Evolutionary conservation across 2,329 filamentous ascomycete species (phyloP), one percentile per base, ranked within the genome.

Genomic region (Fonsecaea nubica): DNA sequence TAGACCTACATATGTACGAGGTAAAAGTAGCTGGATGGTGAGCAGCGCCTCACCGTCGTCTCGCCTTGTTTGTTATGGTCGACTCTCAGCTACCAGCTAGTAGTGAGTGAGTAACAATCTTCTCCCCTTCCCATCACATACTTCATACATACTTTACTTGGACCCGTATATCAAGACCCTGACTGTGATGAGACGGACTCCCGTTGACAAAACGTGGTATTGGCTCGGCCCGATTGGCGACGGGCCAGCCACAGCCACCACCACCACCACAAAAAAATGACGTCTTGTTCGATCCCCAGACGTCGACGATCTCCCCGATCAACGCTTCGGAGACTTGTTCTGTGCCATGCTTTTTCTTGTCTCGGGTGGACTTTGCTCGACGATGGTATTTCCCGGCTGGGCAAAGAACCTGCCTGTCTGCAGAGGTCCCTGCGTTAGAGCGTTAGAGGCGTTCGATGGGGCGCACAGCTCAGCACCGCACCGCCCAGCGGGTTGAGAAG

Each of bases 341-440:
- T 33, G 33, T 52, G 48, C 58, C 58, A 61, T 61, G 58, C 30
- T 53, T 54, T 61, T 61, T 35, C 58, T 61, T 61, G 58, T 36
- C n/a, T 12, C 32, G 33, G n/a, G 45, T 32, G 58, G 42, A 61
- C 50, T 15, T 18, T 30, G 10, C 48, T 32, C n/a, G 25, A 35
- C 35, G 13, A n/a, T 38, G n/a, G 7, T n/a, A 38, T 61, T 54
- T 13, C 58, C 45, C 21, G 12, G 45, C 33, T 40, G 33, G 58
- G 48, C 33, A 61, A 61, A 50, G 21, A 35, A 15, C 38, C 40
- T 42, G 25, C 25, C 25, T 25, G 2, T 18, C 30, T 45, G 42
- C 35, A 53, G 18, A 38, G 40, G 45, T 40, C 58, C 58, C 58
- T 61, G 58, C 58, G 45, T 54, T 25, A n/a, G n/a, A 53, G 12